A percentile compares a stretch with the other conserved stretches of the same genome.
These are phyloP conservation scores for Nicotiana attenuata DNA, from an alignment of 257 asterid species.

Conservation along the genomic window DNA sequence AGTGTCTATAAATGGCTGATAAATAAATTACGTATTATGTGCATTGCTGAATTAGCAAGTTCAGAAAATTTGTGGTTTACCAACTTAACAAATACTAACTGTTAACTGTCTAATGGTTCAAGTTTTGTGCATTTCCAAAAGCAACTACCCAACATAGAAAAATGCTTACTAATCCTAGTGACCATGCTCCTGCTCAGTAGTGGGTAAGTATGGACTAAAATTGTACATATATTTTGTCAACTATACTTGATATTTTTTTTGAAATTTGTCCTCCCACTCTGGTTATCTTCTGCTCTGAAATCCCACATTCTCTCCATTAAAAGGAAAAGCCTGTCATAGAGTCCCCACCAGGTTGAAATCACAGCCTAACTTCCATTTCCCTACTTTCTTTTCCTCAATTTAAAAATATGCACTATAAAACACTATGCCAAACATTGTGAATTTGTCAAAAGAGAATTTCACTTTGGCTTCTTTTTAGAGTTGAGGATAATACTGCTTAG, in stretches of 20 bases:
- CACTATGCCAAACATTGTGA: slow-evolving; percentile 30
- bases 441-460: slow-evolving; percentile 23
- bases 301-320: slow-evolving; percentile 32
- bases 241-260: slow-evolving; percentile 7
- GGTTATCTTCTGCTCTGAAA: slow-evolving; percentile 28
- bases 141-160: background rate
- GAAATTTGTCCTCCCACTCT: slow-evolving; percentile 19
- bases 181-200: background rate
- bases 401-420: background rate
- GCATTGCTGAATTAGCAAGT: background rate
- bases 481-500: slow-evolving; percentile 13
- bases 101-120: background rate
- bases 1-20: background rate
- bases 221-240: background rate
- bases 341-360: slow-evolving; percentile 46
- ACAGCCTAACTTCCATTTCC: slow-evolving; percentile 25
- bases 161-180: background rate
- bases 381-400: slow-evolving; percentile 9
- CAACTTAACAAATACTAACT: background rate
- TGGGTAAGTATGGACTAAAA: background rate
- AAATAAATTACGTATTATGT: background rate
- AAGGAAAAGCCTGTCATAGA: slow-evolving; percentile 35
- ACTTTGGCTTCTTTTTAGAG: slow-evolving; percentile 34
- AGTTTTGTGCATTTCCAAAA: background rate
- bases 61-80: background rate